Evolutionary conservation across 176 grass and related monocot genomes (phyloP), one percentile per base, ranked within the genome.

Genomic region (Juncus effusus): DNA sequence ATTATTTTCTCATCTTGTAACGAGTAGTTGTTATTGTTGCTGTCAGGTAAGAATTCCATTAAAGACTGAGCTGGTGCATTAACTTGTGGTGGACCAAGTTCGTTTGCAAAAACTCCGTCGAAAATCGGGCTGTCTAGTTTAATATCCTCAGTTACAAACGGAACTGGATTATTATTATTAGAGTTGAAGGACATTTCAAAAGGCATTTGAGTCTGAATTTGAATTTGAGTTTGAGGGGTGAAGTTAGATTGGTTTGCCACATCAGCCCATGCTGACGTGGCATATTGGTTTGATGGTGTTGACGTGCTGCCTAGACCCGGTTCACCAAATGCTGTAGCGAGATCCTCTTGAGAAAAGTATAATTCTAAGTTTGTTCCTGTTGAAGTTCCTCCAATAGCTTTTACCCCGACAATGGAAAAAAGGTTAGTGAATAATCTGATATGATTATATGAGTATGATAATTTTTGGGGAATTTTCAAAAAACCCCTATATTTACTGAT

Each of bases 41-140:
- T 1, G 6, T 60, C 69, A 36, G 69, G 69, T 59, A 72, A 72
- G 58, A 58, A 58, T 53, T 72, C 55, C 40, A 72, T 35, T 4
- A 5, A 69, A 69, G 11, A 70, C 3, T 16, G 77, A 82, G 78
- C 74, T 64, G 62, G 61, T 39, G 45, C 51, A 79, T 65, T 51
- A 35, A 59, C 63, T 76, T 88, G 73, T 49, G 83, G 85, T 39
- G 76, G 65, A 74, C 37, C 74, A 59, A 76, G 55, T 59, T 78
- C 80, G 16, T 82, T 81, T 53, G 9, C 70, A 76, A 82, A 92
- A 51, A 72, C 61, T 78, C 88, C 83, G 53, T 85, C 85, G 73
- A 89, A 82, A 44, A 70, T 72, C 8, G 77, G 76, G 65, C 75
- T 69, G 73, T 89, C 85, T 69, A 84, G 73, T 79, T 79, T 79